Evolutionary conservation across 441 rosid genomes (phyloP).

Genomic region (Pelargonium cotyledonis): DNA sequence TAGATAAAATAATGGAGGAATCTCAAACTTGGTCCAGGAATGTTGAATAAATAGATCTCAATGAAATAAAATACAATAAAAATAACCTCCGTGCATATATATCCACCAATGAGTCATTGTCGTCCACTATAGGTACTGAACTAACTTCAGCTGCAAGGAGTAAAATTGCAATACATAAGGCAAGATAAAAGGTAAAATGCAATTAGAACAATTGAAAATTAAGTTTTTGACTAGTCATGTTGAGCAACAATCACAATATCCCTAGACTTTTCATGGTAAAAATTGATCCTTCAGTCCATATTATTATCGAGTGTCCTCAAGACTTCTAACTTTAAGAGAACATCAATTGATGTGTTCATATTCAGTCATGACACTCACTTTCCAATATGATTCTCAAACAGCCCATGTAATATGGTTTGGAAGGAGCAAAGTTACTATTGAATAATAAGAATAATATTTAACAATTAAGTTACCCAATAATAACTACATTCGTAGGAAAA

Average conservation of each 20-base stretch:
- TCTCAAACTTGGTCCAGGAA: slow-evolving; percentile 7
- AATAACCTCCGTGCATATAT: slow-evolving; percentile 86
- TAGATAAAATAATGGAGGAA: slow-evolving; percentile 6
- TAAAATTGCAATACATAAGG: not conserved
- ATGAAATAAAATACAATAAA: slow-evolving; percentile 7
- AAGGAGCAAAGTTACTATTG: not conserved
- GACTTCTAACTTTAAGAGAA: not conserved
- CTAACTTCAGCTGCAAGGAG: slow-evolving; percentile 75
- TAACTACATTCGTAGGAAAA: not conserved
- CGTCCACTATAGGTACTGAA: slow-evolving; percentile 94
- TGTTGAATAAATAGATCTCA: not conserved
- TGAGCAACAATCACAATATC: not conserved
- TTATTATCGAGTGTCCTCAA: not conserved
- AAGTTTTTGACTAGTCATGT: not conserved
- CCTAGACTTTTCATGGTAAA: not conserved
- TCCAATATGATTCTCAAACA: not conserved
- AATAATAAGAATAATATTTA: not conserved
- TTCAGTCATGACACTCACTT: not conserved
- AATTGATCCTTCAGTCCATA: not conserved
- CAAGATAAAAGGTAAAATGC: not conserved
- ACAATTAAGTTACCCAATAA: not conserved
- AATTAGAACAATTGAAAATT: not conserved
- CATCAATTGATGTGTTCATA: not conserved
- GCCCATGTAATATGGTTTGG: not conserved
- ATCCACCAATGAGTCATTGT: slow-evolving; percentile 87